Evolutionary conservation across 805 yeast species (phyloP).

Genomic region (Lipomyces chichibuensis): DNA sequence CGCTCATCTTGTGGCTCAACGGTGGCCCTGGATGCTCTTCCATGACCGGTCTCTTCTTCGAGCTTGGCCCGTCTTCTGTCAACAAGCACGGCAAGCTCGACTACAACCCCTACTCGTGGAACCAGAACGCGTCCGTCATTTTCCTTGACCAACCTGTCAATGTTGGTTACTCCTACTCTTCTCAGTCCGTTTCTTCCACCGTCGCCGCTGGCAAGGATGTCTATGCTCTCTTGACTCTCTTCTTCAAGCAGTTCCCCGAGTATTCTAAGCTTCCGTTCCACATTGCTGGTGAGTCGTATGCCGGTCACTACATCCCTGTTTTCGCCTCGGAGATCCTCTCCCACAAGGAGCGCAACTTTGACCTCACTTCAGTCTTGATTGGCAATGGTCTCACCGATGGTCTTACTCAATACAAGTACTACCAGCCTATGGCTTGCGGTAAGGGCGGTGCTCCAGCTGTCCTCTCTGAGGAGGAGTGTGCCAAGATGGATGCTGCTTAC

Average conservation of each 20-base stretch:
- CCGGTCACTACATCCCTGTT: constrained; percentile 91
- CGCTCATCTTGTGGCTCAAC: constrained; percentile 85
- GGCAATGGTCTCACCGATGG: constrained; percentile 95
- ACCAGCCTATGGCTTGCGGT: constrained; percentile 95
- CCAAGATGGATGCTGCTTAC: constrained; percentile 63
- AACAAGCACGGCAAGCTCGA: constrained; percentile 68
- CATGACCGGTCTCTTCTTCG: constrained; percentile 85
- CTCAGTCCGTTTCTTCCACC: constrained; percentile 63
- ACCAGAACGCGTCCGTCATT: constrained; percentile 83
- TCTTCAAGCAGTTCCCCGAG: constrained; percentile 82
- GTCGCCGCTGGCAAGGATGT: constrained; percentile 87
- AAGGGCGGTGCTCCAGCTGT: constrained; percentile 81
- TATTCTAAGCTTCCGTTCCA: constrained; percentile 59
- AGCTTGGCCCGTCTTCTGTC: constrained; percentile 85
- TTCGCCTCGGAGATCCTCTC: constrained; percentile 60
- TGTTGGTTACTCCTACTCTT: constrained; percentile 86
- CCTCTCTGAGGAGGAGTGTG: constrained; percentile 77
- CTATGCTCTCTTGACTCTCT: constrained; percentile 77
- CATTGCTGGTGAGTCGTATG: constrained; percentile 92
- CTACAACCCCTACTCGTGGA: constrained; percentile 87
- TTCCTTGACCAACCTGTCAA: constrained; percentile 93
- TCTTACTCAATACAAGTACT: constrained; percentile 71
- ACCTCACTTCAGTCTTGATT: constrained; percentile 77
- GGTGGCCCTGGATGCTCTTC: constrained; percentile 97
- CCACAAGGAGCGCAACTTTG: constrained; percentile 54